Conservation (phyloP, 2,329 filamentous ascomycete species). For the Coniosporium tulheliwenetii region DNA sequence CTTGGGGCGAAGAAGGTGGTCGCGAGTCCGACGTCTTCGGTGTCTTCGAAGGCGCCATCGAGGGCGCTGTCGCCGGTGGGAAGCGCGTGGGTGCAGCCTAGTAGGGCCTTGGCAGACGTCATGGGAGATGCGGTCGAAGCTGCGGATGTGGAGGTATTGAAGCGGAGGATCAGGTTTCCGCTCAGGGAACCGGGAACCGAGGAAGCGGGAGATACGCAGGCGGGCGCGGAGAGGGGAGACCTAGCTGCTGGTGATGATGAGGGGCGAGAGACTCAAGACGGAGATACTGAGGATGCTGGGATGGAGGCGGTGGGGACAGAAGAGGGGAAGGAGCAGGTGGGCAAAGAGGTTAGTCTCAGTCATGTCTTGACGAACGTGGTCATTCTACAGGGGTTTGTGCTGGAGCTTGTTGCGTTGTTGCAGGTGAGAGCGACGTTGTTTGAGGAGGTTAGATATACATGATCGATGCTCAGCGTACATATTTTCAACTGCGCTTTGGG, state of each 20-base stretch:
- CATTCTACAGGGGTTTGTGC: slow-evolving; percentile 32
- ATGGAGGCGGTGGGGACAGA: slow-evolving; percentile 3
- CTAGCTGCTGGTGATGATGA: not conserved
- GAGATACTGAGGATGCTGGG: no score
- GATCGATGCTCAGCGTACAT: no score
- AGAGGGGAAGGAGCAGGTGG: slow-evolving; percentile 7
- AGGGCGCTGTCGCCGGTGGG: not conserved
- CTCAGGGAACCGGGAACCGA: not conserved
- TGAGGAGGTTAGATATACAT: slow-evolving; percentile 22
- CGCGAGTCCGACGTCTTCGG: slow-evolving; percentile 1
- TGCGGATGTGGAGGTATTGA: slow-evolving; percentile 15
- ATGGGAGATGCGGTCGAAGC: not conserved
- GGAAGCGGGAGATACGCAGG: slow-evolving; percentile 1
- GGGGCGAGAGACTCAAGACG: no score
- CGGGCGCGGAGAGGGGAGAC: not conserved
- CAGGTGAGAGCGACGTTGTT: slow-evolving; percentile 32
- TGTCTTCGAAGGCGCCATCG: not conserved
- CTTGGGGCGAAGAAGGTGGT: not conserved
- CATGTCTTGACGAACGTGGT: slow-evolving; percentile 35
- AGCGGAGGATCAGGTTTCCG: slow-evolving; percentile 18
- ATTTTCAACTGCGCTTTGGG: no score
- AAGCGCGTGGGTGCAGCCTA: not conserved
- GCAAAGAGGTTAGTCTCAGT: slow-evolving; percentile 27
- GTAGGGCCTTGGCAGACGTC: slow-evolving; percentile 1
- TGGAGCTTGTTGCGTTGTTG: slow-evolving; percentile 32